A percentile compares a stretch with the other conserved stretches of the same genome.
These are phyloP conservation scores for Cantharellus anzutake DNA, from an alignment of 768 basidiomycete species.

Conservation along the genomic window DNA sequence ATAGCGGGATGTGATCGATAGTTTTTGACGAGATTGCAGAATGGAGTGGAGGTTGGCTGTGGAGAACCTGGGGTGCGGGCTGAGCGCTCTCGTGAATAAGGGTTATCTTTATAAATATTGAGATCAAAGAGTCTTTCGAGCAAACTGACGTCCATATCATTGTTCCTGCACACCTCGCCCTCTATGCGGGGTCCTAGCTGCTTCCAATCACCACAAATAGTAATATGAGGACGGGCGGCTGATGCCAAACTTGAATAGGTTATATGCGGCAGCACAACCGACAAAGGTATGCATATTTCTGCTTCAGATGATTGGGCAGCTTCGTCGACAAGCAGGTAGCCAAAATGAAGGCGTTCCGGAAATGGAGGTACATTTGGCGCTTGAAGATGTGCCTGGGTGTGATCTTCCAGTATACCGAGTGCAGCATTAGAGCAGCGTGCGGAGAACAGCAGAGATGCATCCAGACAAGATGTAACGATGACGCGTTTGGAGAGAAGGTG, in stretches of 20 bases:
- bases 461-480: not conserved
- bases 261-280: not conserved
- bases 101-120: slow-evolving; percentile 14
- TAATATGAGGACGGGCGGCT: slow-evolving; percentile 23
- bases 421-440: not conserved
- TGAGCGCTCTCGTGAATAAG: not conserved
- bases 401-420: not conserved
- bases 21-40: slow-evolving; percentile 24
- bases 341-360: slow-evolving; percentile 1
- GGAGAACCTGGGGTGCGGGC: not conserved
- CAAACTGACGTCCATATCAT: slow-evolving; percentile 42
- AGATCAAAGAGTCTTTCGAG: slow-evolving; percentile 39
- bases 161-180: slow-evolving; percentile 33
- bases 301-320: slow-evolving; percentile 7
- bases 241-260: not conserved
- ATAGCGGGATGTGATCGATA: slow-evolving; percentile 46
- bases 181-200: slow-evolving; percentile 53
- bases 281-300: slow-evolving; percentile 1
- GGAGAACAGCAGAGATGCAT: not conserved
- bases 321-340: slow-evolving; percentile 7
- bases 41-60: not conserved
- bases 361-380: not conserved
- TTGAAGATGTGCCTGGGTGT: not conserved
- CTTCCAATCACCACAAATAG: slow-evolving; percentile 51
- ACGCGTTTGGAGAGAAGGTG: not conserved